Evolutionary conservation across 805 yeast species (phyloP).

Genomic region (Candida maltosa): DNA sequence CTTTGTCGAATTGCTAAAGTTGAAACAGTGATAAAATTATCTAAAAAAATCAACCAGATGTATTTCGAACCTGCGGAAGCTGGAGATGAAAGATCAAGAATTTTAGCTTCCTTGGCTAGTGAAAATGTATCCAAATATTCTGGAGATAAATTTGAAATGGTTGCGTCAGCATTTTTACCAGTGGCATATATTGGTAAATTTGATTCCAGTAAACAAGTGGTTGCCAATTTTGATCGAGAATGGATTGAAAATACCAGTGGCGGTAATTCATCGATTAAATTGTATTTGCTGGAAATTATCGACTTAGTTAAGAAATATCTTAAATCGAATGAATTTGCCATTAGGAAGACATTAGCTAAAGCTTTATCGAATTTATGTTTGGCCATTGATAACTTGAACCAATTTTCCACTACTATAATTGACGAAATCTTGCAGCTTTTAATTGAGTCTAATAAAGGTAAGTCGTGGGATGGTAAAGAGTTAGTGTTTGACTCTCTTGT

Average conservation of each 20-base stretch:
- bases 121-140: constrained; percentile 68
- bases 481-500: constrained; percentile 68
- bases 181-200: constrained; percentile 74
- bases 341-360: constrained; percentile 69
- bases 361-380: constrained; percentile 60
- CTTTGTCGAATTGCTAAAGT: constrained; percentile 60
- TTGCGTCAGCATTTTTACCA: constrained; percentile 69
- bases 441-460: constrained; percentile 63
- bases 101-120: constrained; percentile 57
- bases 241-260: constrained; percentile 84
- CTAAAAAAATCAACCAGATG: constrained; percentile 44
- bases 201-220: constrained; percentile 50
- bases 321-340: constrained; percentile 52
- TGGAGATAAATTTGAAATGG: constrained; percentile 59
- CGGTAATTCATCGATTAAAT: constrained; percentile 62
- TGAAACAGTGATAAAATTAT: constrained; percentile 51
- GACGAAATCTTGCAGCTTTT: constrained; percentile 47
- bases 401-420: constrained; percentile 18
- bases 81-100: constrained; percentile 43
- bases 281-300: constrained; percentile 70
- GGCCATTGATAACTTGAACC: constrained; percentile 30
- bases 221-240: constrained; percentile 50
- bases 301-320: constrained; percentile 48
- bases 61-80: constrained; percentile 61
- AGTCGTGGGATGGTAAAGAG: constrained; percentile 90